These are phyloP conservation scores for Corylus americana DNA, from an alignment of 306 rosid genomes.

Conservation along the genomic window DNA sequence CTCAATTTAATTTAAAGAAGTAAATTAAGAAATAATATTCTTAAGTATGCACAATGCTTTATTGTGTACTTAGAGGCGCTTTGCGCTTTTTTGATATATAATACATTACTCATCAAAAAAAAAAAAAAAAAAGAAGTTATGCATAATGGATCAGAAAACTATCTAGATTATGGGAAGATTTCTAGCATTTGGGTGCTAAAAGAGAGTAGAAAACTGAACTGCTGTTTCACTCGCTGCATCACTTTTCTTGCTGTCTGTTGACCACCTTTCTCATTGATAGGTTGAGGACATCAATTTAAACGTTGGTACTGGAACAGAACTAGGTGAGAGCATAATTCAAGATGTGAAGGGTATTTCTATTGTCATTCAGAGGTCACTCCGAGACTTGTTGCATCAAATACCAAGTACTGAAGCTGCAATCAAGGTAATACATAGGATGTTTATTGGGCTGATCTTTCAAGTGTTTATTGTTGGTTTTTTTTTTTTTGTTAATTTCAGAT, in stretches of 20 bases:
- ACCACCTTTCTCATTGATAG: conserved; percentile 43
- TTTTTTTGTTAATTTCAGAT: neutral
- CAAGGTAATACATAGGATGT: conserved; percentile 50
- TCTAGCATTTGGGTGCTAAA: neutral
- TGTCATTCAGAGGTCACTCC: conserved; percentile 78
- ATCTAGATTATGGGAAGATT: neutral
- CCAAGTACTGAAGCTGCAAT: conserved; percentile 69
- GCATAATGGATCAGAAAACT: neutral
- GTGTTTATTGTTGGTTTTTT: neutral
- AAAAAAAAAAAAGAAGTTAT: neutral
- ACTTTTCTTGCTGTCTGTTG: neutral
- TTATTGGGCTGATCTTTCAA: conserved; percentile 21
- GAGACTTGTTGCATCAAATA: conserved; percentile 71
- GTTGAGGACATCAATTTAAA: conserved; percentile 90
- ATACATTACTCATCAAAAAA: too few species aligned
- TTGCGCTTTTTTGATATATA: too few species aligned
- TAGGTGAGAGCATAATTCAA: conserved; percentile 90
- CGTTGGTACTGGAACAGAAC: conserved; percentile 75
- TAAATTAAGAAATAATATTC: too few species aligned
- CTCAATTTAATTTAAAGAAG: neutral
- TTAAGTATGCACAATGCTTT: neutral
- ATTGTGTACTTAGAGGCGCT: too few species aligned
- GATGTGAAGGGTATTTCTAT: conserved; percentile 89
- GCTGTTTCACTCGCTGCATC: neutral
- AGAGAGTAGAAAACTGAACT: neutral